Base-by-base conservation (phyloP, 208 protist species). In the Leishmania guyanensis region DNA sequence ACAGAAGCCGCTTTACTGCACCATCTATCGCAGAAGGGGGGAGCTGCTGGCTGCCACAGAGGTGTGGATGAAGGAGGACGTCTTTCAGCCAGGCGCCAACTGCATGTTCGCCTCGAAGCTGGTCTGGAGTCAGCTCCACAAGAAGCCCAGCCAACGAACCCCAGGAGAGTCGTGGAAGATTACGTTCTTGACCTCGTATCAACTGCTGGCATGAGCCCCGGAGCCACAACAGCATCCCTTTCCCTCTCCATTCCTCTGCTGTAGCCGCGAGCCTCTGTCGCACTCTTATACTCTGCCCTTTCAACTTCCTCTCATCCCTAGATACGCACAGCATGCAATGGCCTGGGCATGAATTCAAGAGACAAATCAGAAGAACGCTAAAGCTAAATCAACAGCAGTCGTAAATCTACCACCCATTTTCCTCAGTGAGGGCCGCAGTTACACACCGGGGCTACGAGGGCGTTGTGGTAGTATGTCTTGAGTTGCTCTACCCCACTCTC, bases 41-140 rank as follows among this genome's bases (percentile, higher is more conserved):
- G 83, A 91, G 70, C 75, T 93, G 72, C 80, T 93, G 17, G 90
- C 87, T 6, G 82, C 86, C n/a, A 86, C 77, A 10, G 83, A 86
- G 77, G 85, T 93, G 62, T 80, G 54, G 58, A 75, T 93, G 71
- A 80, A 79, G 9, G 65, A 48, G 39, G 78, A 79, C 29, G 77
- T 91, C 9, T 79, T 88, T 22, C 72, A 78, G 54, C 73, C 81
- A 20, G 80, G 76, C 75, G 54, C 74, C 22, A 80, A 46, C n/a
- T 78, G 70, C n/a, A 91, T 89, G 88, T 74, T 90, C 29, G 80
- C 80, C 12, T 78, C 85, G 36, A 53, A 72, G 22, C 62, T 92
- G 54, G 75, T 70, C 39, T 92, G 84, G 85, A 88, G 68, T 48
- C 71, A 88, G 53, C 85, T 92, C 33, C 85, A 92, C 73, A 82